Evolutionary conservation across 176 grass and related monocot species (phyloP).

Genomic region (Neostapfia colusana): DNA sequence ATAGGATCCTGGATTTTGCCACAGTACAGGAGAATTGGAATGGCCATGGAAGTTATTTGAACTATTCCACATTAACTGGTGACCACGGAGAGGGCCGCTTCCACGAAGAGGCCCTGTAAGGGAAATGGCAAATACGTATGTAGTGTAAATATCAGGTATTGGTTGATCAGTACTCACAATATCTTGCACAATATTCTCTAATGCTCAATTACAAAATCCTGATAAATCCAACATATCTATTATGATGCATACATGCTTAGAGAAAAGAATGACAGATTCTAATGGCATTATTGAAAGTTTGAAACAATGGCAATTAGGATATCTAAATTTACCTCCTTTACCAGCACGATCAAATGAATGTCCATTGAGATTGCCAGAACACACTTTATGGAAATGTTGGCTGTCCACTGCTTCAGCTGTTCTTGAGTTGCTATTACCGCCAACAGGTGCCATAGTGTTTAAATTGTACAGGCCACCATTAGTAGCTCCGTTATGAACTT

Average conservation of each 20-base stretch:
- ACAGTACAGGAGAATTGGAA: slow-evolving; percentile 49
- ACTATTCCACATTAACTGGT: slow-evolving; percentile 77
- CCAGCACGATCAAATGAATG: slow-evolving; percentile 59
- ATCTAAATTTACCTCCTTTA: slow-evolving; percentile 55
- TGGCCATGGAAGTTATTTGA: slow-evolving; percentile 49
- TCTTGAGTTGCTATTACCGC: slow-evolving; percentile 52
- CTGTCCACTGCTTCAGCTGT: slow-evolving; percentile 48
- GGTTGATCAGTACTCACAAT: slow-evolving; percentile 16
- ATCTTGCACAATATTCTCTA: not conserved
- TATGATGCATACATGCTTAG: not conserved
- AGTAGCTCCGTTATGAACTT: slow-evolving; percentile 59
- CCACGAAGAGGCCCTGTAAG: slow-evolving; percentile 70
- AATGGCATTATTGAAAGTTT: not conserved
- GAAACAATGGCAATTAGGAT: slow-evolving; percentile 10
- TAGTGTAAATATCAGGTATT: slow-evolving; percentile 25
- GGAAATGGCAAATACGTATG: slow-evolving; percentile 9
- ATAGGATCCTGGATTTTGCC: slow-evolving; percentile 59
- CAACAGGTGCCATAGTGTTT: slow-evolving; percentile 49
- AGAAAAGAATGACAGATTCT: not conserved
- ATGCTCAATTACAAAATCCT: not conserved
- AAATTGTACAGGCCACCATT: slow-evolving; percentile 62
- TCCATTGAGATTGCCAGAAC: slow-evolving; percentile 60
- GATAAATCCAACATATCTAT: slow-evolving; percentile 12
- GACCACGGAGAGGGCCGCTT: slow-evolving; percentile 58
- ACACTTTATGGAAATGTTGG: slow-evolving; percentile 66